Evolutionary conservation across 306 rosid species (phyloP).

Genomic region (Quillaja saponaria): DNA sequence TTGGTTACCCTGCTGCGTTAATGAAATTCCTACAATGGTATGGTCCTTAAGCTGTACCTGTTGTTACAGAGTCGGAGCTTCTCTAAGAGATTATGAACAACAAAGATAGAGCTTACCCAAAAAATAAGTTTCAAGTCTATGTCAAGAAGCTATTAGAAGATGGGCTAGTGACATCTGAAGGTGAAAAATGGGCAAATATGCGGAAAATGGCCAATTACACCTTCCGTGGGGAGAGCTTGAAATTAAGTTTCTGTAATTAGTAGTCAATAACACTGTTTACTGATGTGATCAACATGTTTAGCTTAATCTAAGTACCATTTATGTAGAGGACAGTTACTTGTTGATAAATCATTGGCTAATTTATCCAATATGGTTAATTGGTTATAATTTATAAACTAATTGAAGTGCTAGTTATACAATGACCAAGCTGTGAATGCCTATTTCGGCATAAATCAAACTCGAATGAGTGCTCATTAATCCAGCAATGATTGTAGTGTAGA

Average conservation of each 20-base stretch:
- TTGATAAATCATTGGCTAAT: too few relatives aligned
- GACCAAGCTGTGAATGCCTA: too few relatives aligned
- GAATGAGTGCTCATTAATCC: background rate
- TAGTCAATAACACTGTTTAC: background rate
- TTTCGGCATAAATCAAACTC: background rate
- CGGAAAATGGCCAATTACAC: conserved; percentile 10
- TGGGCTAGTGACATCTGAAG: conserved; percentile 2
- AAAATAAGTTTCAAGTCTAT: background rate
- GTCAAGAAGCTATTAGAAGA: conserved; percentile 1
- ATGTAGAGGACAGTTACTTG: too few relatives aligned
- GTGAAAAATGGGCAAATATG: conserved; percentile 26
- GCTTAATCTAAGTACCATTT: too few relatives aligned
- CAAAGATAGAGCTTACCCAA: background rate
- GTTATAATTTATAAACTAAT: too few relatives aligned
- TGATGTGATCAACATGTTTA: too few relatives aligned
- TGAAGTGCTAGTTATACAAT: too few relatives aligned
- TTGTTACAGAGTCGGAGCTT: background rate
- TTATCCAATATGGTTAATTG: too few relatives aligned
- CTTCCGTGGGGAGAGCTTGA: conserved; percentile 23
- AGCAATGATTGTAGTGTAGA: background rate
- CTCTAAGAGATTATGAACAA: background rate
- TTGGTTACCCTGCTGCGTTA: background rate
- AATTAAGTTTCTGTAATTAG: background rate
- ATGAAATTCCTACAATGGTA: conserved; percentile 10
- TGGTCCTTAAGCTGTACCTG: conserved; percentile 13